Conservation (phyloP, 352 stramenopile genomes). For the Pythium guiyangense region DNA sequence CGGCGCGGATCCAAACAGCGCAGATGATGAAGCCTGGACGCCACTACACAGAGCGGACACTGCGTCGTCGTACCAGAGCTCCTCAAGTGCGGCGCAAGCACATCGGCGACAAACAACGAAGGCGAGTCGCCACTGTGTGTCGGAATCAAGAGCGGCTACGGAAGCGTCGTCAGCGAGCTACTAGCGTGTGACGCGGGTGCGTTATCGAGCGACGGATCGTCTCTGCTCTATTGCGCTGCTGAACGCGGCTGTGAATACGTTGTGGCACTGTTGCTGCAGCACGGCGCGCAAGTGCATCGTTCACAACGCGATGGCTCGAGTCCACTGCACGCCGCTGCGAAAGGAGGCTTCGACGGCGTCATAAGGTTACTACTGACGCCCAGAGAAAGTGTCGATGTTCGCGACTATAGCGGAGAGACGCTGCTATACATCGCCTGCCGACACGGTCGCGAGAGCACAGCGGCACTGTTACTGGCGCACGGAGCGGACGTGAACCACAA, state of each 20-base stretch:
- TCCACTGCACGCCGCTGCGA: too few species aligned
- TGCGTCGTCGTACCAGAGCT: not conserved
- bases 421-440: not conserved
- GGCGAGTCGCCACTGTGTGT: not conserved
- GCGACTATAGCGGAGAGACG: not conserved
- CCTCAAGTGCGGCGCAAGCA: not conserved
- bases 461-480: not conserved
- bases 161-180: not conserved
- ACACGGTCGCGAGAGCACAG: not conserved
- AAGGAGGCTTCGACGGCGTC: too few species aligned
- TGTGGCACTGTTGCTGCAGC: not conserved
- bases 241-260: not conserved
- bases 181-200: not conserved
- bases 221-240: not conserved
- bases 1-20: not conserved
- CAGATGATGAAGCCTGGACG: not conserved
- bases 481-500: not conserved
- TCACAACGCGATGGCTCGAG: too few species aligned
- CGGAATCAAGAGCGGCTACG: not conserved
- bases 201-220: too few species aligned
- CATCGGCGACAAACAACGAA: not conserved
- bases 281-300: not conserved
- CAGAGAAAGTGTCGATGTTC: not conserved
- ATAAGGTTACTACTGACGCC: too few species aligned
- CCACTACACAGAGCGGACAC: not conserved